These are phyloP conservation scores for Rutstroemia sydowiana DNA, from an alignment of 2,329 filamentous ascomycete genomes.

Conservation along the genomic window DNA sequence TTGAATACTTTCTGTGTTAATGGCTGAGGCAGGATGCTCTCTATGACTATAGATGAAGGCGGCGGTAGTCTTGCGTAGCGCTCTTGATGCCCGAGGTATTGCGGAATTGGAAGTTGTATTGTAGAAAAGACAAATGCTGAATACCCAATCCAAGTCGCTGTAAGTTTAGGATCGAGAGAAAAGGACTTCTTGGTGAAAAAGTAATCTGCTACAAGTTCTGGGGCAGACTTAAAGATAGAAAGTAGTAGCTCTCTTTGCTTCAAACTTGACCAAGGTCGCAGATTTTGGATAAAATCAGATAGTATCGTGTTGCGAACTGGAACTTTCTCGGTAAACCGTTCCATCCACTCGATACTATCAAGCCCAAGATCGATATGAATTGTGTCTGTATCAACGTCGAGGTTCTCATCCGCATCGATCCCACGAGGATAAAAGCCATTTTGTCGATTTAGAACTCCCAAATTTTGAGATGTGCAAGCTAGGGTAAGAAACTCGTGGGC, in stretches of 20 bases:
- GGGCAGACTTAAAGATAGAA: conserved; percentile 70
- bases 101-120: conserved; percentile 66
- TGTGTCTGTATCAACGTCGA: conserved; percentile 38
- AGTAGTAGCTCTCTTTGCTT: conserved; percentile 77
- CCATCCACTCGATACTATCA: conserved; percentile 63
- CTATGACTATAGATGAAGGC: conserved; percentile 69
- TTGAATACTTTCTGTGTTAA: conserved; percentile 72
- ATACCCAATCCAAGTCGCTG: conserved; percentile 91
- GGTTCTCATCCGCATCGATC: conserved; percentile 49
- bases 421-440: conserved; percentile 79
- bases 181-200: conserved; percentile 76
- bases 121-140: conserved; percentile 80
- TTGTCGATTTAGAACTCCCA: conserved; percentile 69
- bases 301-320: conserved; percentile 74
- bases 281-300: conserved; percentile 67
- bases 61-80: conserved; percentile 63
- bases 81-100: conserved; percentile 59
- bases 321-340: conserved; percentile 57
- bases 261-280: conserved; percentile 76
- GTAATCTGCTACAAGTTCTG: conserved; percentile 83
- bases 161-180: conserved; percentile 83
- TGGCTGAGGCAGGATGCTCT: conserved; percentile 78
- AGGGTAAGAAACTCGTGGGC: conserved; percentile 70
- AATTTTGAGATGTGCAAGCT: conserved; percentile 64
- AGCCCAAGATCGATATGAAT: conserved; percentile 54